phyloP scores from a whole-genome alignment of 352 stramenopile species.

The Pythium sukuiense region DNA sequence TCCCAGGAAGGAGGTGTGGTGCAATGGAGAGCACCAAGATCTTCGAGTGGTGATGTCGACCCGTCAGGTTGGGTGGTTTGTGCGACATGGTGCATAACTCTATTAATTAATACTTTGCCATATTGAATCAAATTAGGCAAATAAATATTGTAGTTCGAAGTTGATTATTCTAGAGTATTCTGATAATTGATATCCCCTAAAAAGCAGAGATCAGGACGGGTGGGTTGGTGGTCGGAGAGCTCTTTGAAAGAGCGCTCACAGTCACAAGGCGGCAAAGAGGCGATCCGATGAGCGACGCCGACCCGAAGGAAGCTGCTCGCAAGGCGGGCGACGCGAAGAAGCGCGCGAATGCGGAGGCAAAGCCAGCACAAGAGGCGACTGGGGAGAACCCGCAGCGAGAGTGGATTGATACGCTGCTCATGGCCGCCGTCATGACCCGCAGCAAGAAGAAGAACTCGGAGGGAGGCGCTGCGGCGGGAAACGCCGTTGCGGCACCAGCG shows the following conservation, averaged over 20 bases:
- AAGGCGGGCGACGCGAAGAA: conserved; percentile 23
- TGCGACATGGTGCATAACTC: conserved; percentile 30
- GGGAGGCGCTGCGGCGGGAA: background rate
- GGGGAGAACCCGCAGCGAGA: conserved; percentile 51
- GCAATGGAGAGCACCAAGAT: background rate
- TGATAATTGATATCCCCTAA: conserved; percentile 5
- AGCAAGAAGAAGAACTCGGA: conserved; percentile 41
- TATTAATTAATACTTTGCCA: background rate
- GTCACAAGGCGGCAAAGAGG: conserved; percentile 19
- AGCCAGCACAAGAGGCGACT: conserved; percentile 1
- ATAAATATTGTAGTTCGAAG: background rate
- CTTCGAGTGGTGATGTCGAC: background rate
- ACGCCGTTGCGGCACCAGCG: conserved; percentile 5
- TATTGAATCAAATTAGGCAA: background rate
- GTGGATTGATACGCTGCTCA: conserved; percentile 81
- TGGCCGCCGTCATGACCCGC: conserved; percentile 73
- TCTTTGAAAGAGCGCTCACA: conserved; percentile 20
- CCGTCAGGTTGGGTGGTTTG: conserved; percentile 15
- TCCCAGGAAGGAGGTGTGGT: background rate
- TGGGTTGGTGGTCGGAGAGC: conserved; percentile 21
- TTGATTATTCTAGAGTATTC: background rate
- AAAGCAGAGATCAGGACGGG: conserved; percentile 23
- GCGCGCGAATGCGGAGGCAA: background rate
- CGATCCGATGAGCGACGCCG: conserved; percentile 24
- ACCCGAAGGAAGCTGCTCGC: conserved; percentile 16